Evolutionary conservation across 108 stramenopile genomes (phyloP).

Genomic region (Nitzschia sp.): DNA sequence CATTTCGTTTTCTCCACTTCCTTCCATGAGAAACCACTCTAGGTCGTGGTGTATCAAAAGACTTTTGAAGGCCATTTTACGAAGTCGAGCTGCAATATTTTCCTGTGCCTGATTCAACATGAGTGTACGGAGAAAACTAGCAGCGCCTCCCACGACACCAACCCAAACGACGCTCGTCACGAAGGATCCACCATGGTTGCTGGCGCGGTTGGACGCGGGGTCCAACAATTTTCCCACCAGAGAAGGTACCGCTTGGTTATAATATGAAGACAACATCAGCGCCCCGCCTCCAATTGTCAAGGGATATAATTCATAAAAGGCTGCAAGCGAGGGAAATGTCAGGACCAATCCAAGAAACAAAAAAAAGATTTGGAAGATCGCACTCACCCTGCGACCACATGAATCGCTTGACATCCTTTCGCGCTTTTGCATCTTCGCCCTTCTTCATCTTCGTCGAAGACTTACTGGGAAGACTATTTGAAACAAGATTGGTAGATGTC

Average conservation of each 20-base stretch:
- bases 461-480: too few relatives aligned
- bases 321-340: not conserved
- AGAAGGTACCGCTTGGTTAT: slow-evolving; percentile 74
- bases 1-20: not conserved
- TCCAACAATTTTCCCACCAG: slow-evolving; percentile 75
- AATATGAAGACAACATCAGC: slow-evolving; percentile 65
- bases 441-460: too few relatives aligned
- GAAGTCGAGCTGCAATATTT: slow-evolving; percentile 68
- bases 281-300: slow-evolving; percentile 70
- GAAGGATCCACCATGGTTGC: slow-evolving; percentile 3
- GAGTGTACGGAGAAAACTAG: slow-evolving; percentile 74
- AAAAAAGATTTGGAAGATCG: not conserved
- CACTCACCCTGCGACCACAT: slow-evolving; percentile 6
- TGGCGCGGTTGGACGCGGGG: slow-evolving; percentile 28
- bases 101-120: slow-evolving; percentile 73
- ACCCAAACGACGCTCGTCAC: slow-evolving; percentile 32
- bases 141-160: slow-evolving; percentile 74
- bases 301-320: slow-evolving; percentile 41
- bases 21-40: slow-evolving; percentile 72
- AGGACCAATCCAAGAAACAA: not conserved
- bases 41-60: slow-evolving; percentile 58
- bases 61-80: slow-evolving; percentile 51
- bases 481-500: too few relatives aligned
- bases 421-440: not conserved
- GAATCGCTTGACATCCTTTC: not conserved